A percentile compares a stretch with the other conserved stretches of the same genome.
These are phyloP conservation scores for Blastomyces silverae DNA, from an alignment of 2,329 filamentous ascomycete genomes.

Conservation along the genomic window DNA sequence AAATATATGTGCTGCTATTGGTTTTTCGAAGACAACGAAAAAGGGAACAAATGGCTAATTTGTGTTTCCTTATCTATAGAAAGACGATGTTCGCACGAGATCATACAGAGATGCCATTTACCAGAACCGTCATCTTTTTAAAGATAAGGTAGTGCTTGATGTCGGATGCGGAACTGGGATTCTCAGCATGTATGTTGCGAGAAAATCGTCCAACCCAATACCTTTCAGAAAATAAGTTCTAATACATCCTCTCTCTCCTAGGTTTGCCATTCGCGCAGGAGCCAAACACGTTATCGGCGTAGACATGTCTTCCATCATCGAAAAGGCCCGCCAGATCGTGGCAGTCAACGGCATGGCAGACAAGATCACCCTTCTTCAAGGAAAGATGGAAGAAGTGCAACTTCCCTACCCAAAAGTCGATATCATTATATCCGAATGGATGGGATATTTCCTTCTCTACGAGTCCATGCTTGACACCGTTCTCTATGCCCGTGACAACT, in stretches of 20 bases:
- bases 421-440: constrained; percentile 99
- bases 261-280: constrained; percentile 94
- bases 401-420: constrained; percentile 93
- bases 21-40: constrained; percentile 16
- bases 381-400: constrained; percentile 98
- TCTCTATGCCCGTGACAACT: constrained; percentile 89
- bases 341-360: constrained; percentile 82
- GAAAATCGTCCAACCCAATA: background rate
- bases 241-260: constrained; percentile 36
- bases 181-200: constrained; percentile 20
- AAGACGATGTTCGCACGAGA: constrained; percentile 94
- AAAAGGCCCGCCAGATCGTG: constrained; percentile 95
- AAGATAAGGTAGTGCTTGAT: constrained; percentile 89
- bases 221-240: constrained; percentile 19
- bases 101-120: constrained; percentile 97
- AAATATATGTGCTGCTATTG: constrained; percentile 18
- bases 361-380: constrained; percentile 96
- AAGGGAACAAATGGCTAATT: background rate
- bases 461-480: constrained; percentile 99
- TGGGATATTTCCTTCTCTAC: constrained; percentile 98
- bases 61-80: constrained; percentile 48
- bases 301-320: constrained; percentile 99
- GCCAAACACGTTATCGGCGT: constrained; percentile 98
- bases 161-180: constrained; percentile 97
- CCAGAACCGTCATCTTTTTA: constrained; percentile 91